phyloP scores from a whole-genome alignment of 805 yeast genomes.

The Ogataea zsoltii region DNA sequence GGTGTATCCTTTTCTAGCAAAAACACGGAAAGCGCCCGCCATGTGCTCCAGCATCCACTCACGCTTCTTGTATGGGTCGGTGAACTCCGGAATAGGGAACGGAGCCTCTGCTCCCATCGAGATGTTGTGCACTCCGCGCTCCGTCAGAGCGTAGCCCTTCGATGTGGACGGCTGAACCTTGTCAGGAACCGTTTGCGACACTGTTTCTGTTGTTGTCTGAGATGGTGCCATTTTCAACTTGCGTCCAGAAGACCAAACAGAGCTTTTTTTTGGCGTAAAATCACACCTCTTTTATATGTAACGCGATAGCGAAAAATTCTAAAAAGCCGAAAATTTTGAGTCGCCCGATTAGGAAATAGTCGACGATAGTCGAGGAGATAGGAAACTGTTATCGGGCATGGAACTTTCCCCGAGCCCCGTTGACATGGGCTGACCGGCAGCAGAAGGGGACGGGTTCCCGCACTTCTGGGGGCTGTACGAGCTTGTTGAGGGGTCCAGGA shows the following conservation, averaged over 20 bases:
- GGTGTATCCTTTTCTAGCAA: constrained; percentile 73
- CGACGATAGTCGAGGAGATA: constrained; percentile 2
- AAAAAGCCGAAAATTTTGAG: too few species aligned
- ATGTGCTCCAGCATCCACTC: constrained; percentile 65
- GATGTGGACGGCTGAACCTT: constrained; percentile 33
- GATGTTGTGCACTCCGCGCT: constrained; percentile 61
- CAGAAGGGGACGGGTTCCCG: too few species aligned
- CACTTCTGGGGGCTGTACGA: too few species aligned
- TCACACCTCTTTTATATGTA: background rate
- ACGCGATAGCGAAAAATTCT: constrained; percentile 1
- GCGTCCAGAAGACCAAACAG: too few species aligned
- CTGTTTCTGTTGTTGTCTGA: background rate
- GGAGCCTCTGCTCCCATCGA: constrained; percentile 56
- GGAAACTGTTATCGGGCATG: background rate
- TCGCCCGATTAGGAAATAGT: constrained; percentile 14
- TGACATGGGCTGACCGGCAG: too few species aligned
- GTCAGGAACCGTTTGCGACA: constrained; percentile 22
- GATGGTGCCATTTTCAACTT: background rate
- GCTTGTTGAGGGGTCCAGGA: too few species aligned
- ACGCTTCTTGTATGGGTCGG: constrained; percentile 49
- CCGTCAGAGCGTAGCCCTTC: constrained; percentile 42
- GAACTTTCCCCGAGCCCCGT: too few species aligned
- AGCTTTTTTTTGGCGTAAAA: background rate
- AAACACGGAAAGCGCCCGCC: constrained; percentile 84
- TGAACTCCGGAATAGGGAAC: constrained; percentile 52